These are phyloP conservation scores for Coemansia sp. DNA, from an alignment of 192 early-diverging fungal species.

Conservation along the genomic window DNA sequence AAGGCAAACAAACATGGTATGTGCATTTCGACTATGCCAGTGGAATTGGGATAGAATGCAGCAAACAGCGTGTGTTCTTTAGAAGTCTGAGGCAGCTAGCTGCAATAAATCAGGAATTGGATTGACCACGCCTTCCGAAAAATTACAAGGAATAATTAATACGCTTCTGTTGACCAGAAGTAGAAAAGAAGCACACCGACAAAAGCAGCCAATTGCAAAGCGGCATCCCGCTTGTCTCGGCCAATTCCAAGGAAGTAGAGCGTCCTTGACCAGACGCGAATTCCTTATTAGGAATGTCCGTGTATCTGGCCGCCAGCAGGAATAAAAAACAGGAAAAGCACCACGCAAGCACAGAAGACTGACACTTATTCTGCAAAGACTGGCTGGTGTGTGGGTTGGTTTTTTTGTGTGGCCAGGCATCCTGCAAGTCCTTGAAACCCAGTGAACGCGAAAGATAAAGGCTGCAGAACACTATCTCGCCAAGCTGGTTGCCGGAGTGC, in stretches of 20 bases:
- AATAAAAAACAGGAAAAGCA: background rate
- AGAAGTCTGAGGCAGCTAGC: background rate
- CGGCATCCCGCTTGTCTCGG: background rate
- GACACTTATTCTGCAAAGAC: too few relatives aligned
- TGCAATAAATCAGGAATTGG: background rate
- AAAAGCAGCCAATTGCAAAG: background rate
- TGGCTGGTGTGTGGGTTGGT: too few relatives aligned
- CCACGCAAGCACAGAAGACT: too few relatives aligned
- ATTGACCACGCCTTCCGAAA: conserved; percentile 1
- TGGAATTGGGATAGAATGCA: background rate
- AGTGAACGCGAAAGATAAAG: too few relatives aligned
- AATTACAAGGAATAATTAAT: background rate
- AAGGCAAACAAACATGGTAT: background rate
- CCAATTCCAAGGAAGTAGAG: background rate
- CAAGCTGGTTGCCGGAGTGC: background rate
- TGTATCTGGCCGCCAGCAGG: background rate
- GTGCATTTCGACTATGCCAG: background rate
- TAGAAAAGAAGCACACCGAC: background rate
- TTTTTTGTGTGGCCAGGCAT: too few relatives aligned
- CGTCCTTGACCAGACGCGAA: background rate
- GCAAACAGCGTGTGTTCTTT: background rate
- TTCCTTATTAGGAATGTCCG: background rate
- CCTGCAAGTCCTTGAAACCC: too few relatives aligned
- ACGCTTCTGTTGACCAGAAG: background rate
- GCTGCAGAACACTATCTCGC: background rate